Conservation (phyloP, 805 yeast genomes). For the Hagleromyces aurorensis region DNA sequence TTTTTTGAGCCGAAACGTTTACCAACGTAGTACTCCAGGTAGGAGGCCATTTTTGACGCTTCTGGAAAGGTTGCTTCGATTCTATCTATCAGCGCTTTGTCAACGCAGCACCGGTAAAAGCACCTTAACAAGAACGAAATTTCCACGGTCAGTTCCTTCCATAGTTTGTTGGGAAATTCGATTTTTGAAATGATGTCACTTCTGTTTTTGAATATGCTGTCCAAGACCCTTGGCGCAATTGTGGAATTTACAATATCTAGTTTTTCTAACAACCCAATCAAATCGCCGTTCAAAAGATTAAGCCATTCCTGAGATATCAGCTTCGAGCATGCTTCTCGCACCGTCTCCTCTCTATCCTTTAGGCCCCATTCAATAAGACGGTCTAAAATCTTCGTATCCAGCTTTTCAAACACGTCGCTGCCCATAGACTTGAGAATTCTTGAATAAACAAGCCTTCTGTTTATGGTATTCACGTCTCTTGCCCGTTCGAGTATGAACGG, state of each 20-base stretch:
- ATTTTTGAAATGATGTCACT: conserved; percentile 56
- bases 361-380: conserved; percentile 75
- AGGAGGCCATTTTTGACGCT: conserved; percentile 57
- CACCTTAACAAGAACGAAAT: conserved; percentile 63
- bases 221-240: conserved; percentile 61
- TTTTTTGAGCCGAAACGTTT: conserved; percentile 30
- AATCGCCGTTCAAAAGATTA: conserved; percentile 55
- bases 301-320: conserved; percentile 73
- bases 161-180: conserved; percentile 53
- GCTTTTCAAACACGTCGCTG: conserved; percentile 39
- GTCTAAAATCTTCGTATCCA: conserved; percentile 44
- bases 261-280: conserved; percentile 62
- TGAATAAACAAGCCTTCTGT: conserved; percentile 66
- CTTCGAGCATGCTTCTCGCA: conserved; percentile 60
- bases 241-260: conserved; percentile 62
- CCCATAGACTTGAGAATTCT: conserved; percentile 61
- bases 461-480: conserved; percentile 64
- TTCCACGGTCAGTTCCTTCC: conserved; percentile 68
- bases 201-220: conserved; percentile 50
- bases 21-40: conserved; percentile 48
- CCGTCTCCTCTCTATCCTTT: conserved; percentile 73
- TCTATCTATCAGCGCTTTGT: conserved; percentile 41
- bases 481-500: conserved; percentile 70
- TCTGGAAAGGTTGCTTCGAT: conserved; percentile 74
- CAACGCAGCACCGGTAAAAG: conserved; percentile 56